These are phyloP conservation scores for Macrotyloma uniflorum DNA, from an alignment of 306 rosid species.

Conservation along the genomic window DNA sequence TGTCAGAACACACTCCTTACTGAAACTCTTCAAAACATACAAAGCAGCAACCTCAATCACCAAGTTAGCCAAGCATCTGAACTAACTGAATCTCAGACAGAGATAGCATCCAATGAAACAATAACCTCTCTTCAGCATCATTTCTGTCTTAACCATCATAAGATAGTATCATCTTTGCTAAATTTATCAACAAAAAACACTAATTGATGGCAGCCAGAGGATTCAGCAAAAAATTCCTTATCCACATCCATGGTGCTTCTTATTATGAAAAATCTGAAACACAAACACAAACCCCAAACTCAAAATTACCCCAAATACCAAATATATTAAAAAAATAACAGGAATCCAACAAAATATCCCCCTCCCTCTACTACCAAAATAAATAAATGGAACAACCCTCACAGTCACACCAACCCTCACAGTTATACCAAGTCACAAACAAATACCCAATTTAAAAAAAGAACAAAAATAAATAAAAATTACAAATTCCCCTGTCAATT, in stretches of 20 bases:
- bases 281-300: conserved; percentile 31
- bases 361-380: conserved; percentile 15
- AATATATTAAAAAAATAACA: conserved; percentile 21
- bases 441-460: conserved; percentile 21
- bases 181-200: conserved; percentile 40
- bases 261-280: conserved; percentile 41
- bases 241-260: conserved; percentile 39
- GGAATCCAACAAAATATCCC: conserved; percentile 1
- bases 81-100: conserved; percentile 40
- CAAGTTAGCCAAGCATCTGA: conserved; percentile 39
- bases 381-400: conserved; percentile 16
- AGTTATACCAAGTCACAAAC: conserved; percentile 32
- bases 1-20: conserved; percentile 39
- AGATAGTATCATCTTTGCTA: conserved; percentile 31
- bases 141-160: conserved; percentile 41
- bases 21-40: conserved; percentile 41
- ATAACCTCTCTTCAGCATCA: conserved; percentile 36
- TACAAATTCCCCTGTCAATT: conserved; percentile 31
- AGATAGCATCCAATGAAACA: conserved; percentile 29
- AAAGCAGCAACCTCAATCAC: conserved; percentile 40
- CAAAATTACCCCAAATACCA: conserved; percentile 41
- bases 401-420: conserved; percentile 30
- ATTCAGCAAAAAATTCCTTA: conserved; percentile 13
- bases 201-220: conserved; percentile 35
- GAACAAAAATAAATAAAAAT: conserved; percentile 9